Base-by-base conservation (phyloP, 805 yeast genomes). In the Starmerella kuoi region DNA sequence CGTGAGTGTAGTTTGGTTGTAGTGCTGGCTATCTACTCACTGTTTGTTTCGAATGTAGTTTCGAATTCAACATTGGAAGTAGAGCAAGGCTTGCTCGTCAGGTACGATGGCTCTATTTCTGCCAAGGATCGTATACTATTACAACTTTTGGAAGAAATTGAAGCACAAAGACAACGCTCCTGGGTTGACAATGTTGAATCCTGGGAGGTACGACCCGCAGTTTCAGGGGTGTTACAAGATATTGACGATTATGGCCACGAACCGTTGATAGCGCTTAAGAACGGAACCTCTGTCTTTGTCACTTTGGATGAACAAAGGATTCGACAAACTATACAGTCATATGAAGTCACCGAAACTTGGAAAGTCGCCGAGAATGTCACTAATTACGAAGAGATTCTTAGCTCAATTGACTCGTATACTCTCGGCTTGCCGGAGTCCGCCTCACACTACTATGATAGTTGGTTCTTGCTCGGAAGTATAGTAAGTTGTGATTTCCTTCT, bases 61-160 rank as follows among this genome's bases (percentile, higher is more conserved):
- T 14, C 30, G 3, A 36, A 41, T 0, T 63, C 84, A 0, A 74
- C 64, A 6, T 37, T 50, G 7, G 59, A 63, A 1, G 56, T 79
- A 7, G 73, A 77, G 54, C 68, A 67, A 21, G 68, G 63, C 36
- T 40, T 84, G 2, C 54, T 79, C 9, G 56, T 60, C 5, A 64
- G 72, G 35, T 85, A 80, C 55, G 58, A 61, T n/a, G 95, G 94
- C 3, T 67, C 87, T 0, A 61, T 66, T 2, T 57, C 71, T 14
- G 62, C 75, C 1, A 73, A 72, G 28, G 96, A 88, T 55, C 55
- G 73, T 40, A 44, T 86, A 2, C 55, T 88, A 22, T 71, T 80
- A 41, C 57, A 62, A 3, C 61, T 82, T 1, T 55, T 88, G 35
- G 65, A 67, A 41, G 56, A 58, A 11, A 64, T 85, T 27, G 97